These are phyloP conservation scores for Psilocybe cubensis DNA, from an alignment of 768 basidiomycete species.

Conservation along the genomic window DNA sequence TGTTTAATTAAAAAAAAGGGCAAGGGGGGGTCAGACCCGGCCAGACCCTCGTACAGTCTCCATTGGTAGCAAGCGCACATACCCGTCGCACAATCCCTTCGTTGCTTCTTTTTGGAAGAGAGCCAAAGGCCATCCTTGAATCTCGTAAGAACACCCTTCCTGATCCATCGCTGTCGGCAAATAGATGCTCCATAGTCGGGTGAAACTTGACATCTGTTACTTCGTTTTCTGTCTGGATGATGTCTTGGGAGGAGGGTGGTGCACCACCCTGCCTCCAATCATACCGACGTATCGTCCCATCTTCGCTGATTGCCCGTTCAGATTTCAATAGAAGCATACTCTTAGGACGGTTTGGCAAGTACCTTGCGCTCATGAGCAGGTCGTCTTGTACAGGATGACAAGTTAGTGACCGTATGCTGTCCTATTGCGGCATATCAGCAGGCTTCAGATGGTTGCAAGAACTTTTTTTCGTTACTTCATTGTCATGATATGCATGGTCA, in stretches of 20 bases:
- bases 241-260: constrained; percentile 45
- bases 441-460: neutral
- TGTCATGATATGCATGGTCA: constrained; percentile 22
- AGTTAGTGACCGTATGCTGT: constrained; percentile 64
- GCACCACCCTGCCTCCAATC: constrained; percentile 49
- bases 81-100: constrained; percentile 63
- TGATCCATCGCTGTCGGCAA: constrained; percentile 61
- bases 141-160: constrained; percentile 73
- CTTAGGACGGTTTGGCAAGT: constrained; percentile 14
- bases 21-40: neutral
- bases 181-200: constrained; percentile 68
- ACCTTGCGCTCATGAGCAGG: constrained; percentile 74
- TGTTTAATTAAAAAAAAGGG: constrained; percentile 19
- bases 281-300: constrained; percentile 66
- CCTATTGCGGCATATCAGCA: constrained; percentile 41
- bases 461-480: constrained; percentile 19
- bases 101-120: constrained; percentile 42
- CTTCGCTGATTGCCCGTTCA: constrained; percentile 59
- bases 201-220: constrained; percentile 71
- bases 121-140: constrained; percentile 73
- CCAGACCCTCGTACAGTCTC: too few relatives aligned
- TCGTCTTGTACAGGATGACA: constrained; percentile 73
- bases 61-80: constrained; percentile 18
- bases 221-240: constrained; percentile 54
- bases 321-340: neutral